Evolutionary conservation across 1,284 basidiomycete species (phyloP).

Genomic region (Puccinia coronata): DNA sequence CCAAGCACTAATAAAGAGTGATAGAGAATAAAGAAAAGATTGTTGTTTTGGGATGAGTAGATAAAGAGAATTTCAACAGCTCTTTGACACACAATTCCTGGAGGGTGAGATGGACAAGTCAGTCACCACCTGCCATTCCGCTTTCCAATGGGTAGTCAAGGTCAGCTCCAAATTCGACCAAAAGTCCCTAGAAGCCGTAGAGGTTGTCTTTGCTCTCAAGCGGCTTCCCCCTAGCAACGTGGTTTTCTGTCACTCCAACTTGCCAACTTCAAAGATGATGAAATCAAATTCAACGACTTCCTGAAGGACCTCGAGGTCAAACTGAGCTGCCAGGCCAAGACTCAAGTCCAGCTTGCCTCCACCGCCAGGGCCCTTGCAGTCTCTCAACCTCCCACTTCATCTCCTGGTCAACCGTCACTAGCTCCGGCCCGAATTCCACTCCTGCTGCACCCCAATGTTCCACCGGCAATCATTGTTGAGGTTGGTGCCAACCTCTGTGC

Average conservation of each 20-base stretch:
- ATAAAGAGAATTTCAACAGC: no score
- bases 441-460: no score
- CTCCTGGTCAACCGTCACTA: not conserved
- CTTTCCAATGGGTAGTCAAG: not conserved
- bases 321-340: not conserved
- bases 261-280: not conserved
- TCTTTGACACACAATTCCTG: not conserved
- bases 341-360: not conserved
- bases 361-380: not conserved
- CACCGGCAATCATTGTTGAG: no score
- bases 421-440: no score
- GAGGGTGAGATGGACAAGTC: not conserved
- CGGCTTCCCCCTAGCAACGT: not conserved
- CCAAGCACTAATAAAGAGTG: no score
- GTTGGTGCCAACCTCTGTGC: no score
- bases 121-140: not conserved
- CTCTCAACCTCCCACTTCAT: not conserved
- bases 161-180: not conserved
- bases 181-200: not conserved
- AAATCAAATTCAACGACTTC: not conserved
- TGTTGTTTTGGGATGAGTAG: no score
- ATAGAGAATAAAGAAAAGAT: no score
- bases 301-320: not conserved
- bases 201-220: not conserved
- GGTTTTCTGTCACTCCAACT: not conserved